Conservation (phyloP, 2,329 filamentous ascomycete species). For the Dactylella cylindrospora region DNA sequence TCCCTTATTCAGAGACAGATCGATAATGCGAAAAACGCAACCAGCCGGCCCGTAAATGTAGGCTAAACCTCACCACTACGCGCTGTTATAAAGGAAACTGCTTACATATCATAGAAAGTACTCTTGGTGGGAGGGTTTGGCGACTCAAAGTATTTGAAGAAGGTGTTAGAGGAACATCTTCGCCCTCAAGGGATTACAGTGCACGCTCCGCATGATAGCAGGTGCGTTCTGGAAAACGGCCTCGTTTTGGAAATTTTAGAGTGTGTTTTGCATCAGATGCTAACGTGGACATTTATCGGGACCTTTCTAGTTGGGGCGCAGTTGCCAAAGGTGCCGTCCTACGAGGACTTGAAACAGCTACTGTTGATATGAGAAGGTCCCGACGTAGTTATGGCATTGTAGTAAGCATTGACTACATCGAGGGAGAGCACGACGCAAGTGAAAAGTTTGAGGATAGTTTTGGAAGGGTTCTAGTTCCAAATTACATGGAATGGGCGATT, state of each 20-base stretch:
- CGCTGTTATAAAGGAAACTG: no score
- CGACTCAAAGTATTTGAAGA: slow-evolving; percentile 2
- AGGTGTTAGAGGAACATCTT: background rate
- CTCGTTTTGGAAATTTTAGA: no score
- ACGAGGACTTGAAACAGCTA: slow-evolving; percentile 3
- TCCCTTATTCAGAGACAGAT: slow-evolving; percentile 2
- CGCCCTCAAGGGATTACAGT: slow-evolving; percentile 5
- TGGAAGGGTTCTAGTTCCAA: background rate
- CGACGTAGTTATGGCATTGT: slow-evolving; percentile 1
- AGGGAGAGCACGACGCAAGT: background rate
- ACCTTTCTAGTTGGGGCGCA: slow-evolving; percentile 2
- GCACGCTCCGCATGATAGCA: background rate
- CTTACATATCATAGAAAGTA: background rate
- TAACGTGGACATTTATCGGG: background rate
- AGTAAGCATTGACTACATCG: background rate
- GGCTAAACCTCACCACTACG: background rate
- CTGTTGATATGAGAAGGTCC: background rate
- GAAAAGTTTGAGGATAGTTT: background rate
- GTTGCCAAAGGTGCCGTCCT: slow-evolving; percentile 11
- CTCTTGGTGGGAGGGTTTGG: slow-evolving; percentile 10
- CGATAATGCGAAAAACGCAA: background rate
- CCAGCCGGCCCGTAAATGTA: background rate
- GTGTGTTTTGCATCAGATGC: background rate
- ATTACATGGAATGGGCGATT: slow-evolving; percentile 2
- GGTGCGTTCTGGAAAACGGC: no score